Base-by-base conservation (phyloP, 169 alveolate genomes). In the Amoebophrya sp. region DNA sequence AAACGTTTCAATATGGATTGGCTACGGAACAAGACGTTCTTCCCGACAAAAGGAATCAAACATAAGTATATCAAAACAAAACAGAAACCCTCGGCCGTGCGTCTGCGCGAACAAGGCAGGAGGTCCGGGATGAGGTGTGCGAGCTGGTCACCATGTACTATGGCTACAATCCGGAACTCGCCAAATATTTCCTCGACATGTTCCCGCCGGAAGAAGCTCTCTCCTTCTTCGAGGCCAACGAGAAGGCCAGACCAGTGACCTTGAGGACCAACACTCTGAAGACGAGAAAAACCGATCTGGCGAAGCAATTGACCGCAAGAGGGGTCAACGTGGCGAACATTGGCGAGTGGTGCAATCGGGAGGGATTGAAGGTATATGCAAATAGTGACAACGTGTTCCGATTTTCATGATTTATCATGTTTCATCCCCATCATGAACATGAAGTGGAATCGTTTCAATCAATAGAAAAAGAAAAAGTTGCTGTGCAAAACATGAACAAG, bases 191-290 rank as follows among this genome's bases (percentile, higher is more conserved):
- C 91, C 77, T 95, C 83, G 92, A 93, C 90, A 91, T 97, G 89
- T 97, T 97, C 91, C 94, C 96, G 0, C 98, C 98, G 77, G 94
- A 95, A 53, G 98, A 89, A 32, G 97, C 97, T 14, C 83, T 97
- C 23, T 96, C 95, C 40, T 98, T 97, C 92, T 95, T 98, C 92
- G 98, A 97, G 91, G 97, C 98, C 0, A 97, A 96, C 93, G 98
- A 97, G 92, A 92, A 95, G 39, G 94, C 95, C 77, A 95, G 98
- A 89, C 98, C 98, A 1, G 77, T 96, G 88, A 97, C 98, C 10
- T 23, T 97, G 39, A 94, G 99, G 91, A 95, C 98, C 0, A 97
- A 97, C 93, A 95, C 98, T 2, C 90, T 97, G 54, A 96, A 96
- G 94, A 96, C 97, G 39, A 96, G 97, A 93, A 92, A 98, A 90